Conservation (phyloP, 2,329 filamentous ascomycete genomes). For the Thielaviopsis ethacetica region DNA sequence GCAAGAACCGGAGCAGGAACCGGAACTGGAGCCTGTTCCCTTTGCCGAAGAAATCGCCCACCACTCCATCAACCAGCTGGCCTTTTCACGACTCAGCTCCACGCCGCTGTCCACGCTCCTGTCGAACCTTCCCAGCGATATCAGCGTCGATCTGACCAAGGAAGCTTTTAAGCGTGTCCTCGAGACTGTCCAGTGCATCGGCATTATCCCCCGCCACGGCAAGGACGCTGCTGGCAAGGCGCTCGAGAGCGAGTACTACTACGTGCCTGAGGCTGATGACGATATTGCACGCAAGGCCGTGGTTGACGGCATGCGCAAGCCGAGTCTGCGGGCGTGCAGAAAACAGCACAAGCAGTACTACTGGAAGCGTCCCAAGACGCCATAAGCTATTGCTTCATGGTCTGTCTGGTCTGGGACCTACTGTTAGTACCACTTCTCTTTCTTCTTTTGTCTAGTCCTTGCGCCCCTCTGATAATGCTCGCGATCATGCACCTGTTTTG, state of each 20-base stretch:
- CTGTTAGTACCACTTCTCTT: not conserved
- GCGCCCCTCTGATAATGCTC: not conserved
- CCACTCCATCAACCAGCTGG: slow-evolving; percentile 88
- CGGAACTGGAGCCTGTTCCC: slow-evolving; percentile 8
- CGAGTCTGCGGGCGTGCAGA: slow-evolving; percentile 72
- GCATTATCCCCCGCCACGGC: slow-evolving; percentile 75
- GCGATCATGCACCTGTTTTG: not conserved
- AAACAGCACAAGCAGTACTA: slow-evolving; percentile 90
- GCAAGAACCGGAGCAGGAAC: not conserved
- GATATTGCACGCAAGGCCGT: slow-evolving; percentile 68
- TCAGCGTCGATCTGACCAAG: slow-evolving; percentile 41
- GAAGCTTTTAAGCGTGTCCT: slow-evolving; percentile 55
- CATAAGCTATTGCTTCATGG: slow-evolving; percentile 21
- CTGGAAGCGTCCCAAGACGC: slow-evolving; percentile 48
- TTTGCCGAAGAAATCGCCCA: slow-evolving; percentile 42
- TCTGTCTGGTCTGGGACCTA: no score
- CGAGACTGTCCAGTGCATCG: slow-evolving; percentile 61
- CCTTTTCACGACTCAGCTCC: slow-evolving; percentile 82
- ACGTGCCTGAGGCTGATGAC: slow-evolving; percentile 71
- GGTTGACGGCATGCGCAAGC: slow-evolving; percentile 72
- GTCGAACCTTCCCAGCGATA: slow-evolving; percentile 60
- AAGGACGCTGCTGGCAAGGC: slow-evolving; percentile 92
- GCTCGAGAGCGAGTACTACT: slow-evolving; percentile 94
- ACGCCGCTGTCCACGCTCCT: slow-evolving; percentile 82
- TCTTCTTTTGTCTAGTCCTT: not conserved